Conservation (phyloP, 202 grass and related monocot species). For the Bolboschoenoplectus hybrid region DNA sequence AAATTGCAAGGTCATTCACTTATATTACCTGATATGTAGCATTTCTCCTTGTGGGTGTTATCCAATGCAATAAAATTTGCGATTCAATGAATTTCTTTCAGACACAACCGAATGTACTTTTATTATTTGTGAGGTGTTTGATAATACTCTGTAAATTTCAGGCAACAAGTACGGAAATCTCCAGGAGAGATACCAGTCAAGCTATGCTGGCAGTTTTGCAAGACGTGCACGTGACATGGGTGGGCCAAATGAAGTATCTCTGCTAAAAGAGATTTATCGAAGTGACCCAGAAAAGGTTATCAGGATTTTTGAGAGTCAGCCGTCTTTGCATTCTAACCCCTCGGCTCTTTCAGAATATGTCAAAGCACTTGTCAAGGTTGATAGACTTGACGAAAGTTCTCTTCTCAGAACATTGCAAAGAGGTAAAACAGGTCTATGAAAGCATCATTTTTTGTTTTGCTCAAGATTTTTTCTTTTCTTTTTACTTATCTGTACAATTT, state of each 20-base stretch:
- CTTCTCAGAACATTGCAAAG: constrained; percentile 83
- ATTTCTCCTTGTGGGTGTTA: background rate
- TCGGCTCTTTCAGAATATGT: constrained; percentile 82
- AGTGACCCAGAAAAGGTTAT: constrained; percentile 84
- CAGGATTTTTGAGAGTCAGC: constrained; percentile 79
- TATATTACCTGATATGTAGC: background rate
- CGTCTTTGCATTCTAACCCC: constrained; percentile 74
- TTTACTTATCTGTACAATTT: background rate
- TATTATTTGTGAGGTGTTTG: background rate
- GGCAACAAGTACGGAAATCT: constrained; percentile 56
- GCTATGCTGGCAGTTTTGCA: constrained; percentile 73
- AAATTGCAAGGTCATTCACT: background rate
- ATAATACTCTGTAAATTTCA: constrained; percentile 29
- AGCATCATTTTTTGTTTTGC: constrained; percentile 7
- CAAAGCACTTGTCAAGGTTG: constrained; percentile 76
- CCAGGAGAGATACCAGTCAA: constrained; percentile 70
- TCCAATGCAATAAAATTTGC: background rate
- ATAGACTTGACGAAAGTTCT: constrained; percentile 71
- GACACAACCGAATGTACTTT: background rate
- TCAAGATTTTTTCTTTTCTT: constrained; percentile 38
- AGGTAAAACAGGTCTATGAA: constrained; percentile 52
- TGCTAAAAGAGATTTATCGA: constrained; percentile 78
- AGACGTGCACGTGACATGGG: constrained; percentile 57
- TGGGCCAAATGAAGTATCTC: constrained; percentile 52
- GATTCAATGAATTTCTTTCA: background rate